Conservation (phyloP, 352 stramenopile genomes). For the Blastocystis sp. region DNA sequence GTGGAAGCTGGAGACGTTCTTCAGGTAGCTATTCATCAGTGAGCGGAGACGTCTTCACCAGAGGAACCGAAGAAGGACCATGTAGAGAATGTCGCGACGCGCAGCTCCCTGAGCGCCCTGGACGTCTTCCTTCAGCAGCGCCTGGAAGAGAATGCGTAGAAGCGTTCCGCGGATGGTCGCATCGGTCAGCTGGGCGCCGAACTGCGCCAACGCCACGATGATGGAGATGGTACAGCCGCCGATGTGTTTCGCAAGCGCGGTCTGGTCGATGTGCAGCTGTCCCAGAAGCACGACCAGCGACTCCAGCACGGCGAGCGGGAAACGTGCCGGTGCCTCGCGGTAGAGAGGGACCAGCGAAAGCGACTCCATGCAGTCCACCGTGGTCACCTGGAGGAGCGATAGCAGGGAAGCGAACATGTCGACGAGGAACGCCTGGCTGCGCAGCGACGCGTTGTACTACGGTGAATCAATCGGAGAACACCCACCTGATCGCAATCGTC, state of each 20-base stretch:
- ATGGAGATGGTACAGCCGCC: not conserved
- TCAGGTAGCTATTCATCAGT: not conserved
- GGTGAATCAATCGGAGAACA: not conserved
- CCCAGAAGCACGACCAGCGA: not conserved
- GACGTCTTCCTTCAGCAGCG: not conserved
- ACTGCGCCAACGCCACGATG: too few relatives aligned
- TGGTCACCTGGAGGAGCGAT: not conserved
- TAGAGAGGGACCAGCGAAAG: not conserved
- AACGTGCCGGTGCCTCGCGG: not conserved
- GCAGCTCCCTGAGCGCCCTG: not conserved
- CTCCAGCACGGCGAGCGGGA: not conserved
- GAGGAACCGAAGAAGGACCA: not conserved
- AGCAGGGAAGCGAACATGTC: not conserved
- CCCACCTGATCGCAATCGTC: not conserved
- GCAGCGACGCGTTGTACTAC: not conserved
- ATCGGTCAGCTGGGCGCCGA: not conserved
- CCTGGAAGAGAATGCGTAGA: not conserved
- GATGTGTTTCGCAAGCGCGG: not conserved
- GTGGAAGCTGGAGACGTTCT: not conserved
- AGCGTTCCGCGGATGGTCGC: not conserved
- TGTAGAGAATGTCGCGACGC: not conserved
- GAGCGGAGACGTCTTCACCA: not conserved
- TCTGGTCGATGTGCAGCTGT: not conserved
- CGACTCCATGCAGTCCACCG: not conserved
- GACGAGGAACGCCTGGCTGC: not conserved